Evolutionary conservation across 306 rosid species (phyloP).

Genomic region (Corylus heterophylla): DNA sequence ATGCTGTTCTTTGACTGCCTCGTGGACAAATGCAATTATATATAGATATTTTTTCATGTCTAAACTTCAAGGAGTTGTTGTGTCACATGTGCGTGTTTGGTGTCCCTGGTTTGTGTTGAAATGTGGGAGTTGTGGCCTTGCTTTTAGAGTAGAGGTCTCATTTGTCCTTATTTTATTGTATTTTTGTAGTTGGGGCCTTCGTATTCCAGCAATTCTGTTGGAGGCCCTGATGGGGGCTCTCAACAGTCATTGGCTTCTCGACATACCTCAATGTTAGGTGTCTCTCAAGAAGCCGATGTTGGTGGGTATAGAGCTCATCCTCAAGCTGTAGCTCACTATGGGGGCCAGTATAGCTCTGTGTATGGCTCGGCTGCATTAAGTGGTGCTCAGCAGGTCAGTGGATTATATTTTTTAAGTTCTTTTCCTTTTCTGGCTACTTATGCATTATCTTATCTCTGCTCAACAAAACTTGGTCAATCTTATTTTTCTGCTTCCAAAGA

Average conservation of each 20-base stretch:
- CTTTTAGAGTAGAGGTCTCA: constrained; percentile 11
- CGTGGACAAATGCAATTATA: background rate
- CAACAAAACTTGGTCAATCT: background rate
- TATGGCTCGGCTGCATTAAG: constrained; percentile 79
- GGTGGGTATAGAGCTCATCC: constrained; percentile 67
- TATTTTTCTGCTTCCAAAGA: background rate
- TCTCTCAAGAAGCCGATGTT: constrained; percentile 73
- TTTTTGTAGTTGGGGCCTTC: constrained; percentile 60
- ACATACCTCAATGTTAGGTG: constrained; percentile 74
- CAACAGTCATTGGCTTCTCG: constrained; percentile 74
- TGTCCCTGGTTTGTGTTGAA: background rate
- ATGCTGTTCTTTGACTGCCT: background rate
- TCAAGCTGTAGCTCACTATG: constrained; percentile 70
- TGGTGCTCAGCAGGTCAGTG: constrained; percentile 67
- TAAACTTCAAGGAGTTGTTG: background rate
- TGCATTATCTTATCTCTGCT: background rate
- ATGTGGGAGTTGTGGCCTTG: background rate
- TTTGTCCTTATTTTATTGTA: constrained; percentile 11
- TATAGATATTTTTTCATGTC: background rate
- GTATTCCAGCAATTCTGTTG: constrained; percentile 74
- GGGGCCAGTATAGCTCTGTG: constrained; percentile 88
- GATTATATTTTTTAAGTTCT: background rate
- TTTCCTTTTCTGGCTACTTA: no score
- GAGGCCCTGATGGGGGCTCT: constrained; percentile 67
- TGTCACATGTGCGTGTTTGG: background rate